These are phyloP conservation scores for Canavalia gladiata DNA, from an alignment of 306 rosid species.

Conservation along the genomic window DNA sequence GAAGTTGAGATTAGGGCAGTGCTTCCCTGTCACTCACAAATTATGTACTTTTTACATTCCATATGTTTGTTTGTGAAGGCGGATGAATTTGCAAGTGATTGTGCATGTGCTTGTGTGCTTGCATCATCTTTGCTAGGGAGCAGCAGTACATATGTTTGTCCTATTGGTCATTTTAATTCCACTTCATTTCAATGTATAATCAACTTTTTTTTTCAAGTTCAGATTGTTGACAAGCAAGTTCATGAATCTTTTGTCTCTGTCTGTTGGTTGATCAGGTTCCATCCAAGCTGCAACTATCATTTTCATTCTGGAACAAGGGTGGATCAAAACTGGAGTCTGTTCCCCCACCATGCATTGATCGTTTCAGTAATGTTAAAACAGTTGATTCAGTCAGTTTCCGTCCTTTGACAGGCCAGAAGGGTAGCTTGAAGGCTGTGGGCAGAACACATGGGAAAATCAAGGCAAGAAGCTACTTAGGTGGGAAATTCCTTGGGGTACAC, in stretches of 20 bases:
- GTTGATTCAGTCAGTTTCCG: constrained; percentile 65
- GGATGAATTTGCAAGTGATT: constrained; percentile 13
- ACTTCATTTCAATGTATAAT: constrained; percentile 9
- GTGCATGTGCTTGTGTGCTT: constrained; percentile 1
- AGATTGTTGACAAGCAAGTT: constrained; percentile 20
- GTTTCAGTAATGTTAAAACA: constrained; percentile 36
- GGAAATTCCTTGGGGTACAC: constrained; percentile 44
- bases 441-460: constrained; percentile 50
- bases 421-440: constrained; percentile 60
- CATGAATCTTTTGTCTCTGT: constrained; percentile 41
- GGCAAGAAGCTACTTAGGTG: constrained; percentile 52
- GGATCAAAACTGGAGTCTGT: constrained; percentile 44
- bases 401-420: constrained; percentile 49
- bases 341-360: constrained; percentile 34
- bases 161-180: constrained; percentile 2
- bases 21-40: constrained; percentile 18
- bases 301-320: constrained; percentile 67
- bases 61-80: constrained; percentile 11
- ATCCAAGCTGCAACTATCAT: constrained; percentile 65
- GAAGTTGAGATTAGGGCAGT: not conserved
- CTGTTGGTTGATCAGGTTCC: constrained; percentile 72
- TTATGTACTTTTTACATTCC: not conserved
- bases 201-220: constrained; percentile 10
- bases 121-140: constrained; percentile 11
- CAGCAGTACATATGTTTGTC: not conserved